Conservation (phyloP, 2,329 filamentous ascomycete species). For the Colletotrichum sp. region DNA sequence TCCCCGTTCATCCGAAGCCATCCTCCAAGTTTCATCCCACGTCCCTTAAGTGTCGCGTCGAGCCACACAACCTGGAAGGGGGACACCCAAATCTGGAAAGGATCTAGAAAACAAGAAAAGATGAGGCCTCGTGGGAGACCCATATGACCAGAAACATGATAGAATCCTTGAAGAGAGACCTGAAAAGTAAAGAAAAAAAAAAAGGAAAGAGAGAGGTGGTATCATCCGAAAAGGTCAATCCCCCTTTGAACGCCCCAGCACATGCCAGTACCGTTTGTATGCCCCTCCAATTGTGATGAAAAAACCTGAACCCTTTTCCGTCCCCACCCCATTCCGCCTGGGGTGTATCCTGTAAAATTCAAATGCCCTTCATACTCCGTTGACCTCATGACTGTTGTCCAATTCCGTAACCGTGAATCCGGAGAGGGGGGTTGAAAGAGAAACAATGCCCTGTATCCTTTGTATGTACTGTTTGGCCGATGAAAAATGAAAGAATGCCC, state of each 20-base stretch:
- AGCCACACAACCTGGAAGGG: background rate
- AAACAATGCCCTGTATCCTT: slow-evolving; percentile 3
- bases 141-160: background rate
- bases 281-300: background rate
- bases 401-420: slow-evolving; percentile 15
- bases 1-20: background rate
- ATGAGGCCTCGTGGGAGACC: background rate
- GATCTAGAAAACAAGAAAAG: background rate
- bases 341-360: background rate
- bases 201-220: slow-evolving; percentile 14
- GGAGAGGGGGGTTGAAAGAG: slow-evolving; percentile 1
- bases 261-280: slow-evolving; percentile 17
- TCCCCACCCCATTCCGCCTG: background rate
- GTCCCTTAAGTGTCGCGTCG: background rate
- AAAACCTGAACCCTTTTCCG: background rate
- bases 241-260: slow-evolving; percentile 12
- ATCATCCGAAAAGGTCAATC: slow-evolving; percentile 15
- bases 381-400: slow-evolving; percentile 10
- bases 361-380: slow-evolving; percentile 3
- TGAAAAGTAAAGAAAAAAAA: slow-evolving; percentile 2
- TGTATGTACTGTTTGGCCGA: slow-evolving; percentile 10
- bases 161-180: background rate
- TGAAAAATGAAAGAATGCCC: slow-evolving; percentile 1
- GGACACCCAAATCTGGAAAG: background rate
- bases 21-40: background rate